Conservation (phyloP, 768 basidiomycete species). For the Amanita exitialis region DNA sequence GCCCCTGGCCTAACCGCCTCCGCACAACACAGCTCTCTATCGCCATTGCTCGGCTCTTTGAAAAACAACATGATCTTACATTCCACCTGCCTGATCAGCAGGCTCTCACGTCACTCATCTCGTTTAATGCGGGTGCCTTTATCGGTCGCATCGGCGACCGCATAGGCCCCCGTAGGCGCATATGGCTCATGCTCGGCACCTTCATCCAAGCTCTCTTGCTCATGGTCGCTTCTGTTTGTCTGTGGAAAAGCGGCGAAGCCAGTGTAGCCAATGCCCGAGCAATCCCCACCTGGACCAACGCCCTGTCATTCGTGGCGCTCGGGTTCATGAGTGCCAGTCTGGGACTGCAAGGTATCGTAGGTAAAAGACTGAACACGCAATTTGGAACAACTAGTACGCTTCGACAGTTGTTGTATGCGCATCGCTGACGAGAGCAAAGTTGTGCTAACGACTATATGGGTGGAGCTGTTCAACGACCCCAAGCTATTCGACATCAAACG, state of each 20-base stretch:
- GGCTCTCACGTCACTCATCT: conserved; percentile 67
- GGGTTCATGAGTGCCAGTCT: conserved; percentile 77
- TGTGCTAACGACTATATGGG: conserved; percentile 63
- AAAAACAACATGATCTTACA: conserved; percentile 33
- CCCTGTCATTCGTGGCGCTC: conserved; percentile 56
- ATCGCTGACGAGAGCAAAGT: conserved; percentile 12
- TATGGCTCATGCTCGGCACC: conserved; percentile 67
- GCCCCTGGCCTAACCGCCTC: not conserved
- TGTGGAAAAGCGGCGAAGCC: conserved; percentile 59
- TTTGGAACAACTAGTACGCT: conserved; percentile 67
- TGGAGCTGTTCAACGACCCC: conserved; percentile 57
- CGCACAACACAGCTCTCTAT: conserved; percentile 58
- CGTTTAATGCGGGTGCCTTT: conserved; percentile 73
- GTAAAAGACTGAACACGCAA: conserved; percentile 70
- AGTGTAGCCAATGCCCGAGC: conserved; percentile 45
- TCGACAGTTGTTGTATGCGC: too few species aligned
- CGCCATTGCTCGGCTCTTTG: conserved; percentile 76
- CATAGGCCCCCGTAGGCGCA: conserved; percentile 61
- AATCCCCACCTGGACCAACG: conserved; percentile 62
- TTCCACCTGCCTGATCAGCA: conserved; percentile 82
- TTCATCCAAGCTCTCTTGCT: conserved; percentile 69
- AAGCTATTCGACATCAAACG: conserved; percentile 33
- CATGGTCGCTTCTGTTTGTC: conserved; percentile 57
- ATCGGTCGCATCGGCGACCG: conserved; percentile 79
- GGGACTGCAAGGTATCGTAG: conserved; percentile 82